Conservation (phyloP, 192 early-diverging fungal species). For the Coemansia sp. region DNA sequence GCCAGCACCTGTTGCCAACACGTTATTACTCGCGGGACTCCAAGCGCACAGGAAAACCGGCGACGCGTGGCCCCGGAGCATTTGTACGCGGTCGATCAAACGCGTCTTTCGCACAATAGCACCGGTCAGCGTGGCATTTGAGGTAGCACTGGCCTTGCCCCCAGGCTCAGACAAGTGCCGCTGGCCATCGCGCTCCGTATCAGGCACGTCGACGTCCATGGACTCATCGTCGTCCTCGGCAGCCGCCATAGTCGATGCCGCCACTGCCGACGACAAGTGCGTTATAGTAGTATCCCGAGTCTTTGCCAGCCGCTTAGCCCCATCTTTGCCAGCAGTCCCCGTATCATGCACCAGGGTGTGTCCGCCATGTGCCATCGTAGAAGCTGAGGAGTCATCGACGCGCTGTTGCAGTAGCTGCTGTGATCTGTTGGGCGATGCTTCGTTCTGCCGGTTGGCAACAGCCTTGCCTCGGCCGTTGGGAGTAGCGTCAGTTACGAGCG, state of each 20-base stretch:
- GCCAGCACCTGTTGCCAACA: slow-evolving; percentile 71
- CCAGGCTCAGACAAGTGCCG: background rate
- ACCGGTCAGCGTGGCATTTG: background rate
- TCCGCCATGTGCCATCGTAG: slow-evolving; percentile 22
- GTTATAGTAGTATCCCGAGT: slow-evolving; percentile 5
- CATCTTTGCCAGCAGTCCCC: slow-evolving; percentile 5
- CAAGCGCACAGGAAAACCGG: slow-evolving; percentile 78
- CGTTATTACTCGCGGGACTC: slow-evolving; percentile 63
- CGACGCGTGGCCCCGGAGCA: slow-evolving; percentile 65
- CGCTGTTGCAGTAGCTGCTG: slow-evolving; percentile 4
- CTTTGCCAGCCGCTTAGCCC: slow-evolving; percentile 11
- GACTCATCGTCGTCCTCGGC: slow-evolving; percentile 10
- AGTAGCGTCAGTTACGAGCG: slow-evolving; percentile 14
- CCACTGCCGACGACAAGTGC: background rate
- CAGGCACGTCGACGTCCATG: slow-evolving; percentile 47
- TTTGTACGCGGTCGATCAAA: slow-evolving; percentile 50
- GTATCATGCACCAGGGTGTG: slow-evolving; percentile 43
- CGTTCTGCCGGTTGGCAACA: background rate
- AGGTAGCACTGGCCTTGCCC: background rate
- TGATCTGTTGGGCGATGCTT: background rate
- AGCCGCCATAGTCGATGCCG: background rate
- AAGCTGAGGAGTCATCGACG: background rate
- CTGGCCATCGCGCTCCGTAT: slow-evolving; percentile 28
- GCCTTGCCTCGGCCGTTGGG: background rate
- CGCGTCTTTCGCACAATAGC: slow-evolving; percentile 11